A percentile compares a stretch with the other conserved stretches of the same genome.
Evolutionary conservation across 441 rosid species (phyloP).

Genomic region (Syzygium malaccense): DNA sequence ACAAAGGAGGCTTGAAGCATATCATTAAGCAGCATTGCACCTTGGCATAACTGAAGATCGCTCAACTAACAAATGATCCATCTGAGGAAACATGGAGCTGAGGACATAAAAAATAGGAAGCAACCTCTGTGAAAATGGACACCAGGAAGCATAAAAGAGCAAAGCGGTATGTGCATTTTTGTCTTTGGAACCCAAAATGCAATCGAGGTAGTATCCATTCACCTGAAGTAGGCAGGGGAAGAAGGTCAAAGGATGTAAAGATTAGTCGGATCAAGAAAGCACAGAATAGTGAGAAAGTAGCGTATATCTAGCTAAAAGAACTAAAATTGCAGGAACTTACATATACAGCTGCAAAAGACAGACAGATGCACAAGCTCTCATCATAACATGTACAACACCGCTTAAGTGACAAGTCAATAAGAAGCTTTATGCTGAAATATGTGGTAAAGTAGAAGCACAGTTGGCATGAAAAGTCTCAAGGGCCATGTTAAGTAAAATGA

Average conservation of each 20-base stretch:
- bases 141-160: slow-evolving; percentile 81
- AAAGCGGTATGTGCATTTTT: slow-evolving; percentile 34
- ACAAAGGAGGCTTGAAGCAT: not conserved
- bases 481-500: not conserved
- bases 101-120: slow-evolving; percentile 48
- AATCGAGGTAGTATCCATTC: slow-evolving; percentile 58
- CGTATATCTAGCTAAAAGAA: not conserved
- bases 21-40: slow-evolving; percentile 27
- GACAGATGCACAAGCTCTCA: not conserved
- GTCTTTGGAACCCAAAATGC: slow-evolving; percentile 36
- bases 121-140: slow-evolving; percentile 52
- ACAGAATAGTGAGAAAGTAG: not conserved
- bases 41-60: slow-evolving; percentile 64
- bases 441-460: not conserved
- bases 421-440: not conserved
- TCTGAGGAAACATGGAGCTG: slow-evolving; percentile 70
- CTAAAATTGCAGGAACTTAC: not conserved
- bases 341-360: not conserved
- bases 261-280: not conserved
- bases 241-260: not conserved
- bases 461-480: not conserved
- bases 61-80: slow-evolving; percentile 58
- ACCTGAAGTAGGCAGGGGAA: slow-evolving; percentile 31
- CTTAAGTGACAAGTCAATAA: not conserved
- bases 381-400: not conserved